Conservation (phyloP, 257 asterid species). For the Lithospermum erythrorhizon region DNA sequence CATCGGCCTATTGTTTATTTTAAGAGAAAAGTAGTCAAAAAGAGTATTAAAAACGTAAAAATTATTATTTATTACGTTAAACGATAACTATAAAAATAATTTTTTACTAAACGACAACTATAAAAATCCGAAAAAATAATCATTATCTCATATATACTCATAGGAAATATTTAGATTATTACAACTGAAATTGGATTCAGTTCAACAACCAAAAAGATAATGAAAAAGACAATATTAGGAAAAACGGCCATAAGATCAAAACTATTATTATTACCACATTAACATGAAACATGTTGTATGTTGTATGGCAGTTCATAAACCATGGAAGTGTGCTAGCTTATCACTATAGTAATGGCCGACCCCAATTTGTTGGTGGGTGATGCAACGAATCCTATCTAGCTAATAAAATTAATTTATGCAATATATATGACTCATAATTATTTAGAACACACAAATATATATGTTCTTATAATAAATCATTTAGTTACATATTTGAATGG, state of each 20-base stretch:
- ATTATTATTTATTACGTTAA: no score
- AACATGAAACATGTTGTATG: slow-evolving; percentile 31
- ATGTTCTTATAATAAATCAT: no score
- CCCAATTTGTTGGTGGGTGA: slow-evolving; percentile 53
- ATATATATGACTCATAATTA: slow-evolving; percentile 8
- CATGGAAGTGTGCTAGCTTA: slow-evolving; percentile 27
- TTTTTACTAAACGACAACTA: no score
- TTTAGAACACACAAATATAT: neutral
- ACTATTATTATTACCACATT: slow-evolving; percentile 18
- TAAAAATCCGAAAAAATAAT: no score
- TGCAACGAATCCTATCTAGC: slow-evolving; percentile 13
- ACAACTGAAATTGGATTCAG: no score
- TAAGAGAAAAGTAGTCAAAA: no score
- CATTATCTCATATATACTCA: no score
- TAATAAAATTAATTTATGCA: slow-evolving; percentile 6
- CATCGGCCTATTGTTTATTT: no score
- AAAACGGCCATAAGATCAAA: slow-evolving; percentile 11
- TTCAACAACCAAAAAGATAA: neutral
- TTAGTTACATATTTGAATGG: no score
- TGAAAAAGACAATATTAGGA: slow-evolving; percentile 6
- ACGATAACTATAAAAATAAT: no score
- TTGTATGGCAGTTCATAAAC: slow-evolving; percentile 34
- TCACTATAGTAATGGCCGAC: slow-evolving; percentile 34
- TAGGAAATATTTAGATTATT: no score
- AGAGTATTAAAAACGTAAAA: no score